phyloP scores from a whole-genome alignment of 2,329 filamentous ascomycete species.

The Diplodia corticola region DNA sequence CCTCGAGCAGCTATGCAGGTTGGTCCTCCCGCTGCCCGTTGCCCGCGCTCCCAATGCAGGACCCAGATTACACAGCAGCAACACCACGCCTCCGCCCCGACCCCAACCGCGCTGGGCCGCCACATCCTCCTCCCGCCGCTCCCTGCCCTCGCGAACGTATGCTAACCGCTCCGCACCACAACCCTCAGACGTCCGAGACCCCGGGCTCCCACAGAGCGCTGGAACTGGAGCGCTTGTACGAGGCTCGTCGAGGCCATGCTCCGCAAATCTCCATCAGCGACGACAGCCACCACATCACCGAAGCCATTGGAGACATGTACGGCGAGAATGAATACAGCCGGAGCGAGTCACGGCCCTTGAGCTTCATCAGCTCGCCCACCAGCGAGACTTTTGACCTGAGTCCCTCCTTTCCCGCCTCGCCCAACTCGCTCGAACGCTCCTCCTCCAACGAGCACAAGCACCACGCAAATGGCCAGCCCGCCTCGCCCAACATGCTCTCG shows the following conservation, averaged over 20 bases:
- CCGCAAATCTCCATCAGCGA: conserved; percentile 74
- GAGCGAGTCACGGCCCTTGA: conserved; percentile 67
- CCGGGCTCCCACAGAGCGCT: conserved; percentile 45
- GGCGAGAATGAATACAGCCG: conserved; percentile 66
- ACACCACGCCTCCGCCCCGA: not conserved
- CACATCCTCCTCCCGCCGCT: conserved; percentile 10
- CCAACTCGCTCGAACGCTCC: conserved; percentile 34
- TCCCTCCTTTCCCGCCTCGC: conserved; percentile 23
- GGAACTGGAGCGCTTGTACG: conserved; percentile 51
- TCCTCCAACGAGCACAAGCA: conserved; percentile 12
- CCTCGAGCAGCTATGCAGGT: conserved; percentile 32
- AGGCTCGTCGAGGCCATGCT: conserved; percentile 58
- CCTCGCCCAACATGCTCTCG: conserved; percentile 22
- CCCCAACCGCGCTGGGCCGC: conserved; percentile 14
- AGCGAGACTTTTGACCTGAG: conserved; percentile 47
- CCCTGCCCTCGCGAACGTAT: conserved; percentile 22
- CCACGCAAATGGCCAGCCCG: conserved; percentile 24
- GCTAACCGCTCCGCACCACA: conserved; percentile 34
- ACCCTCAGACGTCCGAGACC: conserved; percentile 12
- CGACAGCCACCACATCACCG: conserved; percentile 89
- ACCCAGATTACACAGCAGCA: conserved; percentile 23
- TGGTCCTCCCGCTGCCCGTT: conserved; percentile 19
- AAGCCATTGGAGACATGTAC: conserved; percentile 89
- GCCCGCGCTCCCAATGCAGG: conserved; percentile 20
- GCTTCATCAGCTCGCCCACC: conserved; percentile 66